Evolutionary conservation across 164 flowering plant genomes (phyloP).

Genomic region (Nymphaea colorata): DNA sequence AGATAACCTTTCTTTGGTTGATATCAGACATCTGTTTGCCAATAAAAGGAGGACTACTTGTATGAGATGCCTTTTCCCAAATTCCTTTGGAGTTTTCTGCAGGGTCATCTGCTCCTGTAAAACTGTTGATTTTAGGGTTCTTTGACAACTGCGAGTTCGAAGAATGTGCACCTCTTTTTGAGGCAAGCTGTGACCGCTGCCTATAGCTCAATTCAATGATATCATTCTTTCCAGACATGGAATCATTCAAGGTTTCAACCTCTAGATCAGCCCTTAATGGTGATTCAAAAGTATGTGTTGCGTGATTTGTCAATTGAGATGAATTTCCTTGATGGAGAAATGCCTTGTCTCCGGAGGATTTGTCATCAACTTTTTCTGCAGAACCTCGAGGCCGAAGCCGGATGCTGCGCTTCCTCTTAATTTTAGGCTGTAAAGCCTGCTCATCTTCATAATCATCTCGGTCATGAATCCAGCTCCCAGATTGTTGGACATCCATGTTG

Average conservation of each 20-base stretch:
- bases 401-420: conserved; percentile 84
- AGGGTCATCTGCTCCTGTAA: conserved; percentile 32
- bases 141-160: conserved; percentile 46
- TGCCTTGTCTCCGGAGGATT: conserved; percentile 30
- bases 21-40: conserved; percentile 59
- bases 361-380: conserved; percentile 62
- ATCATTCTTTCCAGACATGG: conserved; percentile 33
- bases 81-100: conserved; percentile 42
- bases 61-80: conserved; percentile 43
- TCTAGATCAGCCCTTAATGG: conserved; percentile 42
- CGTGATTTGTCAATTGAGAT: conserved; percentile 36
- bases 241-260: conserved; percentile 25
- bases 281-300: conserved; percentile 36
- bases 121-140: conserved; percentile 33
- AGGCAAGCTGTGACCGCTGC: conserved; percentile 31
- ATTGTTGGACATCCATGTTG: conserved; percentile 73
- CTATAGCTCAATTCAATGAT: conserved; percentile 36
- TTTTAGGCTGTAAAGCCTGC: conserved; percentile 92
- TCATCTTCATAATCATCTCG: conserved; percentile 96
- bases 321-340: conserved; percentile 40
- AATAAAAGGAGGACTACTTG: conserved; percentile 25
- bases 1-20: conserved; percentile 61
- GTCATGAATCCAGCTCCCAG: conserved; percentile 94
- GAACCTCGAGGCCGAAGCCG: conserved; percentile 60
- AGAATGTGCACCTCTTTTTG: conserved; percentile 37